These are phyloP conservation scores for Tuber melanosporum DNA, from an alignment of 495 filamentous ascomycete species.

Conservation along the genomic window DNA sequence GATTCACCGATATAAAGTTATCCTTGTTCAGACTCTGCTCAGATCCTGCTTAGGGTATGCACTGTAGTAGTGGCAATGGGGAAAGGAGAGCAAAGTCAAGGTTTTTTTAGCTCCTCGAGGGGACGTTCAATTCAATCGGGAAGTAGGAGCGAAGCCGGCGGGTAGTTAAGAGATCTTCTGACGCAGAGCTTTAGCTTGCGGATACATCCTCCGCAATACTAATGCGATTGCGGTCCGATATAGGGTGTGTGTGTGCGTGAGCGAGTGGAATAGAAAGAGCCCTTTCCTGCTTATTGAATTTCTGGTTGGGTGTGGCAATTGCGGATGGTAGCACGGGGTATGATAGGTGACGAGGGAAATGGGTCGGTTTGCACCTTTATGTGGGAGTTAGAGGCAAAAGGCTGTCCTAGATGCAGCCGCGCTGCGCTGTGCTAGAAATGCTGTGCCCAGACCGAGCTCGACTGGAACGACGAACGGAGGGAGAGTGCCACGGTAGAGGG, in stretches of 20 bases:
- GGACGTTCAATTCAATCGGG: constrained; percentile 4
- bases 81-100: neutral
- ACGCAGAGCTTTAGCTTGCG: constrained; percentile 28
- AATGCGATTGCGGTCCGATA: neutral
- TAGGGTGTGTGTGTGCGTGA: neutral
- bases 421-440: neutral
- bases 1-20: neutral
- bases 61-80: neutral
- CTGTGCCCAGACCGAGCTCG: neutral
- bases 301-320: neutral
- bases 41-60: too few relatives aligned
- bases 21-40: neutral
- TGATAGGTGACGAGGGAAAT: neutral
- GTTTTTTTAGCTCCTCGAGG: neutral
- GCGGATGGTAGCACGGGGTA: neutral
- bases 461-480: neutral
- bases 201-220: constrained; percentile 28
- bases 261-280: neutral
- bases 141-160: neutral
- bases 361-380: neutral
- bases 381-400: neutral
- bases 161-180: constrained; percentile 41
- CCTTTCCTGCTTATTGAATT: neutral
- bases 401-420: neutral
- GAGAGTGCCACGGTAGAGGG: neutral